Conservation (phyloP, 2,329 filamentous ascomycete species). For the Verticillium albo-atrum region DNA sequence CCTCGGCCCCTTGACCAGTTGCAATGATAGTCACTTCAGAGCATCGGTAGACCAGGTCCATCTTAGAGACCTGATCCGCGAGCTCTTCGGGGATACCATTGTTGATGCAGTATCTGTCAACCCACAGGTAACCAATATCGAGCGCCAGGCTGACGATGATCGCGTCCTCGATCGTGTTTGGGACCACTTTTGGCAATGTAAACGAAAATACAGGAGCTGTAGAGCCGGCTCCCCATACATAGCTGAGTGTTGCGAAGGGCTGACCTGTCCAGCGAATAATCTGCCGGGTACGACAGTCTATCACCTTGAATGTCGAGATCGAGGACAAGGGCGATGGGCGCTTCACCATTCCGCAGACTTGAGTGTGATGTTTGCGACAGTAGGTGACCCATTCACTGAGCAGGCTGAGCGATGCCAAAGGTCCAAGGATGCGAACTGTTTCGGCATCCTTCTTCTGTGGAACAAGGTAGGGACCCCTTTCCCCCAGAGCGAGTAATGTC, state of each 20-base stretch:
- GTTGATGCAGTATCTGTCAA: slow-evolving; percentile 29
- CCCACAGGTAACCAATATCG: slow-evolving; percentile 31
- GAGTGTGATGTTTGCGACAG: neutral
- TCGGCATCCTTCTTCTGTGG: neutral
- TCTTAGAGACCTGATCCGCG: slow-evolving; percentile 22
- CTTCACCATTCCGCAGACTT: neutral
- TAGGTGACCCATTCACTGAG: neutral
- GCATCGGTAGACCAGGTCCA: slow-evolving; percentile 31
- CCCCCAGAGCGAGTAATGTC: neutral
- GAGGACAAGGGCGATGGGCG: neutral
- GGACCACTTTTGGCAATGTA: neutral
- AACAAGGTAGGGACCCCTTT: neutral
- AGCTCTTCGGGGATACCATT: no score
- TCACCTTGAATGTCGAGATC: neutral
- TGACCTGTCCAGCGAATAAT: neutral
- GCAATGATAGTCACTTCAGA: slow-evolving; percentile 32
- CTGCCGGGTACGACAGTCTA: neutral
- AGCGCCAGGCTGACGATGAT: slow-evolving; percentile 23
- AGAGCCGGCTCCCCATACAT: neutral
- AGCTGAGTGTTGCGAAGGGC: neutral
- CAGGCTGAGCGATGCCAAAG: neutral
- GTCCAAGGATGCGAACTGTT: neutral
- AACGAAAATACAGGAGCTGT: neutral
- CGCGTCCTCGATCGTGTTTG: slow-evolving; percentile 9
- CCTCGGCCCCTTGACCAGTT: slow-evolving; percentile 23